A percentile compares a stretch with the other conserved stretches of the same genome.
These are phyloP conservation scores for Aspergillus pseudonomiae DNA, from an alignment of 2,329 filamentous ascomycete genomes.

Conservation along the genomic window DNA sequence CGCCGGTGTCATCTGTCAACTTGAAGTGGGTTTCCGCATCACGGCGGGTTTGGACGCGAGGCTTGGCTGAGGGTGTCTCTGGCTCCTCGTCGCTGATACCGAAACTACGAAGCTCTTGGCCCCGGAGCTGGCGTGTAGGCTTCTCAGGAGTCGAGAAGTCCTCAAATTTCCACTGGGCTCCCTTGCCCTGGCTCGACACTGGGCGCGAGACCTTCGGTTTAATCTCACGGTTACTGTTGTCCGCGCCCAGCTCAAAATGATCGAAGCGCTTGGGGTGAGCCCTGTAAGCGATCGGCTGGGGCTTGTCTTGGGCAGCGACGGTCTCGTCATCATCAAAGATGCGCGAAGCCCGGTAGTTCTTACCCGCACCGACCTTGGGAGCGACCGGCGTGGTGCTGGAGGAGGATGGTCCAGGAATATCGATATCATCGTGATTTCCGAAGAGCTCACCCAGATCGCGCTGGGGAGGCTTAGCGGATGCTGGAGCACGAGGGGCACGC, in stretches of 20 bases:
- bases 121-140: conserved; percentile 63
- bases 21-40: conserved; percentile 85
- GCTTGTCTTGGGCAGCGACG: conserved; percentile 43
- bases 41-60: conserved; percentile 70
- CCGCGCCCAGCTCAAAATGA: conserved; percentile 55
- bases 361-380: conserved; percentile 59
- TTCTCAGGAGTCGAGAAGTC: conserved; percentile 87
- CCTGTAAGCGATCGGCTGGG: conserved; percentile 51
- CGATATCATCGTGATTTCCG: conserved; percentile 47
- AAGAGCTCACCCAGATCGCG: conserved; percentile 73
- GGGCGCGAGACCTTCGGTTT: conserved; percentile 31
- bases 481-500: conserved; percentile 62
- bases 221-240: conserved; percentile 32
- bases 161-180: conserved; percentile 80
- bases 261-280: conserved; percentile 78
- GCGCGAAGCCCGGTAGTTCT: conserved; percentile 65
- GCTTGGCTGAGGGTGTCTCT: conserved; percentile 50
- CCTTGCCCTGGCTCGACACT: conserved; percentile 53
- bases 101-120: conserved; percentile 74
- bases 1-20: conserved; percentile 72
- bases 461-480: conserved; percentile 70
- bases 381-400: conserved; percentile 35
- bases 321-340: conserved; percentile 65
- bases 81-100: conserved; percentile 73
- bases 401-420: conserved; percentile 27